Conservation (phyloP, 768 basidiomycete species). For the Lyophyllum shimeji region DNA sequence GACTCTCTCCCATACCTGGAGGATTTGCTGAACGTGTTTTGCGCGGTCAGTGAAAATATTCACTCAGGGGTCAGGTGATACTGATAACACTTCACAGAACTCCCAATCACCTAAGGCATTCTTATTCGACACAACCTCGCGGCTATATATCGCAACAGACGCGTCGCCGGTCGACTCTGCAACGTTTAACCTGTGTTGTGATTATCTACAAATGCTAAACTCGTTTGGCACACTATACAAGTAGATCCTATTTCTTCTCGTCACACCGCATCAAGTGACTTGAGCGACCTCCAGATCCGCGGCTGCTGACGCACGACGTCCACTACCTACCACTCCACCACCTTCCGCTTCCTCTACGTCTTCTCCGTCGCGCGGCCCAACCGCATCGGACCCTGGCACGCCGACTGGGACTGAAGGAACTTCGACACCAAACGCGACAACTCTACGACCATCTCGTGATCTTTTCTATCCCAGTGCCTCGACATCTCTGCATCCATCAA, state of each 20-base stretch:
- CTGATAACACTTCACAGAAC: slow-evolving; percentile 49
- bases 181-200: slow-evolving; percentile 87
- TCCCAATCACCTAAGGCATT: slow-evolving; percentile 94
- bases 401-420: slow-evolving; percentile 13
- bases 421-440: slow-evolving; percentile 3
- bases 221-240: slow-evolving; percentile 86
- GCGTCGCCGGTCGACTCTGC: slow-evolving; percentile 87
- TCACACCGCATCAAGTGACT: background rate
- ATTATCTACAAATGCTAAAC: slow-evolving; percentile 86
- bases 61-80: background rate
- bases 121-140: slow-evolving; percentile 82
- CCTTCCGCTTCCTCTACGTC: slow-evolving; percentile 26
- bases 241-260: slow-evolving; percentile 34
- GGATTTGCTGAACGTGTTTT: slow-evolving; percentile 83
- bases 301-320: slow-evolving; percentile 27
- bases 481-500: slow-evolving; percentile 56
- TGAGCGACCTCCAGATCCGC: slow-evolving; percentile 26
- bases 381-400: slow-evolving; percentile 17
- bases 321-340: slow-evolving; percentile 23
- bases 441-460: slow-evolving; percentile 32
- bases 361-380: slow-evolving; percentile 19
- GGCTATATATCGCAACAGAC: slow-evolving; percentile 92
- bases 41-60: slow-evolving; percentile 51
- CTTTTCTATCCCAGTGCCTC: slow-evolving; percentile 72
- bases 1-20: slow-evolving; percentile 86